Percentiles rank a stretch among this genome's conserved stretches.
Evolutionary conservation across 371 early-diverging fungal species (phyloP).

Genomic region (Umbelopsis sp.): DNA sequence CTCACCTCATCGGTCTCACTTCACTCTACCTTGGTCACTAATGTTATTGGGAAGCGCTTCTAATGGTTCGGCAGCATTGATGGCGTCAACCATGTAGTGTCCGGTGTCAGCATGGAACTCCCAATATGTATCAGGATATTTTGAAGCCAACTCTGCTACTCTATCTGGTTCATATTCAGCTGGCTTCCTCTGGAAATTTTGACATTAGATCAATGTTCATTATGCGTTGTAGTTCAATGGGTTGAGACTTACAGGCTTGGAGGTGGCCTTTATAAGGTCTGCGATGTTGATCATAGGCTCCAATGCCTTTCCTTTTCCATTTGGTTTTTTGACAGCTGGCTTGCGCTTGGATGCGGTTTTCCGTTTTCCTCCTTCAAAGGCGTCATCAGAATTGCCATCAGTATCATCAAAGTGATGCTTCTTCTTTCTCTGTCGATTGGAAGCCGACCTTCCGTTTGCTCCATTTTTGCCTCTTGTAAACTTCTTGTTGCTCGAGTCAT

Average conservation of each 20-base stretch:
- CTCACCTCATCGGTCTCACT: background rate
- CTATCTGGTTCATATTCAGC: slow-evolving; percentile 46
- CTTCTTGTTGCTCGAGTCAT: background rate
- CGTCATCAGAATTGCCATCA: slow-evolving; percentile 18
- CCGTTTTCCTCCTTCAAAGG: slow-evolving; percentile 19
- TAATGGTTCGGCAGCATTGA: slow-evolving; percentile 70
- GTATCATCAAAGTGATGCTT: slow-evolving; percentile 10
- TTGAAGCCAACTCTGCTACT: slow-evolving; percentile 48
- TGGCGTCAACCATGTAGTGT: slow-evolving; percentile 54
- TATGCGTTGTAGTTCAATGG: too few relatives aligned
- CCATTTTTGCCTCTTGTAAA: background rate
- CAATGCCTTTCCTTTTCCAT: slow-evolving; percentile 17
- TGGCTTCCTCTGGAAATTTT: slow-evolving; percentile 32
- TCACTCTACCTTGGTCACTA: slow-evolving; percentile 46
- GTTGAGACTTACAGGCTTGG: background rate
- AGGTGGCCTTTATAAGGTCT: background rate
- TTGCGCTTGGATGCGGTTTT: slow-evolving; percentile 13
- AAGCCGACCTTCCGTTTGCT: background rate
- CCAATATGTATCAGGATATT: slow-evolving; percentile 72
- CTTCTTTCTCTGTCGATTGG: slow-evolving; percentile 7
- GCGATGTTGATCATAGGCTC: slow-evolving; percentile 9
- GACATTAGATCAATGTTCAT: background rate
- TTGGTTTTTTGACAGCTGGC: slow-evolving; percentile 22
- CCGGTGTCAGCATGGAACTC: slow-evolving; percentile 48
- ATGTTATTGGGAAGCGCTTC: slow-evolving; percentile 54